Evolutionary conservation across 805 yeast genomes (phyloP).

Genomic region (Candida glaebosa): DNA sequence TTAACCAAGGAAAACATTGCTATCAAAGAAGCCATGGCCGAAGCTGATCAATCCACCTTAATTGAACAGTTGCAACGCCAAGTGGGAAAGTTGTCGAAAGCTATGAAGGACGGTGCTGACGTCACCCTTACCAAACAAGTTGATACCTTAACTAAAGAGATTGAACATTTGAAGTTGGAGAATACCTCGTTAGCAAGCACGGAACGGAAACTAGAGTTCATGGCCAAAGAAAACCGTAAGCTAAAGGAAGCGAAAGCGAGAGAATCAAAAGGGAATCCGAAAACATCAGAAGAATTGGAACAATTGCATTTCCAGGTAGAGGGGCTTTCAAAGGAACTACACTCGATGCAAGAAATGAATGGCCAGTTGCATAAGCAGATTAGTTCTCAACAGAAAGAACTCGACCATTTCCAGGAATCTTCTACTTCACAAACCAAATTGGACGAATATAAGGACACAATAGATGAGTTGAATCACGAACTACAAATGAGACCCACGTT

Average conservation of each 20-base stretch:
- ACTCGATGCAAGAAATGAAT: neutral
- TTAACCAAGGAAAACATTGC: neutral
- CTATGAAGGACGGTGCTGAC: neutral
- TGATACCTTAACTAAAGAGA: neutral
- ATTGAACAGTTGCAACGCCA: neutral
- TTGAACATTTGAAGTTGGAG: neutral
- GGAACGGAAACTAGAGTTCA: neutral
- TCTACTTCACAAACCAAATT: neutral
- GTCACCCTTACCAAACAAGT: neutral
- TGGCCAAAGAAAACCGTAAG: neutral
- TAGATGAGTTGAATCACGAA: conserved; percentile 28
- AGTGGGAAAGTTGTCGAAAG: neutral
- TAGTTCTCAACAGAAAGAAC: neutral
- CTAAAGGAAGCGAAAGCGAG: neutral
- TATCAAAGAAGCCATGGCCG: neutral
- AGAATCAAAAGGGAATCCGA: neutral
- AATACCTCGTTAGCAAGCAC: neutral
- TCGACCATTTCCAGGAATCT: neutral
- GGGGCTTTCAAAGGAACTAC: neutral
- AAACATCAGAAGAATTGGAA: neutral
- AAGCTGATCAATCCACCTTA: neutral
- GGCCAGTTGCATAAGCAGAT: neutral
- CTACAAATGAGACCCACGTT: conserved; percentile 38
- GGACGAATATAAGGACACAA: conserved; percentile 10
- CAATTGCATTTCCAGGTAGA: neutral